Evolutionary conservation across 768 basidiomycete species (phyloP).

Genomic region (Leucocoprinus birnbaumii): DNA sequence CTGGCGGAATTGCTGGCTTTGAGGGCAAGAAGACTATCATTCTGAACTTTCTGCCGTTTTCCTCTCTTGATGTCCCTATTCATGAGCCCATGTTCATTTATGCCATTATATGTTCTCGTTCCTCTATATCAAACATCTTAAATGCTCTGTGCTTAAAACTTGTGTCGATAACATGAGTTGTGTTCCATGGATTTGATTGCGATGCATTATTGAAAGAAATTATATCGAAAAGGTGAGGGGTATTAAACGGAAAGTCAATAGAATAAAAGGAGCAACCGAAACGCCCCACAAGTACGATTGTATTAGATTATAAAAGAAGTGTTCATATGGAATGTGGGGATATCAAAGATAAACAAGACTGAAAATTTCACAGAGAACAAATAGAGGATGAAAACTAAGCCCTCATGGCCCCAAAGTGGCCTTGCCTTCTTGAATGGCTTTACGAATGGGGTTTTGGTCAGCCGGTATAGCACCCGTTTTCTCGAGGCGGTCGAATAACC

Average conservation of each 20-base stretch:
- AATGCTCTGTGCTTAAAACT: no score
- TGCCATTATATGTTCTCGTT: neutral
- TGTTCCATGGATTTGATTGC: no score
- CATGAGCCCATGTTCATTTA: neutral
- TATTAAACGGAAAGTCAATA: no score
- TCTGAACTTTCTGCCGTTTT: slow-evolving; percentile 17
- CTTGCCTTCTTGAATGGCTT: slow-evolving; percentile 50
- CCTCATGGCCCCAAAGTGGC: slow-evolving; percentile 10
- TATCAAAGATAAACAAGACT: neutral
- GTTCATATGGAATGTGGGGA: no score
- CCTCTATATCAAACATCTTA: no score
- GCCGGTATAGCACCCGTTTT: slow-evolving; percentile 66
- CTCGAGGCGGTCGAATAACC: slow-evolving; percentile 88
- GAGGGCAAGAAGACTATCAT: slow-evolving; percentile 74
- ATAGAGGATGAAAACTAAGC: neutral
- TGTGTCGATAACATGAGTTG: no score
- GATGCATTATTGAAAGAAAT: no score
- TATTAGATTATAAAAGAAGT: no score
- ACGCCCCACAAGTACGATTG: no score
- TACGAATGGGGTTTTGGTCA: slow-evolving; percentile 69
- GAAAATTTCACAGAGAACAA: neutral
- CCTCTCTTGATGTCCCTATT: neutral
- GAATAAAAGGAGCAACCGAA: no score
- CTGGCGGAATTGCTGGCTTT: slow-evolving; percentile 60
- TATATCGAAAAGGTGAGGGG: no score